Percentiles rank a stretch among this genome's conserved stretches.
phyloP scores from a whole-genome alignment of 192 early-diverging fungal genomes.

The Globomyces pollinis-pini region DNA sequence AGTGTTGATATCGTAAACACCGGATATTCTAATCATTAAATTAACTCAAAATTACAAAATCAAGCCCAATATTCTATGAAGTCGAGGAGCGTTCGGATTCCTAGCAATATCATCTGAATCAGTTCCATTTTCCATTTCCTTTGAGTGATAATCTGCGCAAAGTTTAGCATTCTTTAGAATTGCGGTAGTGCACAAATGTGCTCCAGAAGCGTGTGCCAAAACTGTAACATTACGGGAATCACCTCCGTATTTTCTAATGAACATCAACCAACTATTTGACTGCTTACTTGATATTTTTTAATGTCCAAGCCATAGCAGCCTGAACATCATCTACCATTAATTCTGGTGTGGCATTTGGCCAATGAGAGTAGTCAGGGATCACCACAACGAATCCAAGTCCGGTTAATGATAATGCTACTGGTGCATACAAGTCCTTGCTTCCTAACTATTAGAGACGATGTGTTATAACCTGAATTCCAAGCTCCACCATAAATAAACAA shows the following conservation, averaged over 20 bases:
- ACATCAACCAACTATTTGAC: too few relatives aligned
- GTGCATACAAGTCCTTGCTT: constrained; percentile 3
- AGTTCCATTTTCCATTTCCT: background rate
- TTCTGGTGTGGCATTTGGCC: background rate
- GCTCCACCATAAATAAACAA: constrained; percentile 4
- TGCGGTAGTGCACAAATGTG: constrained; percentile 25
- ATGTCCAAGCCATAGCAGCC: constrained; percentile 5
- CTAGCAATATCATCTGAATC: too few relatives aligned
- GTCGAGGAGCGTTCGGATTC: background rate
- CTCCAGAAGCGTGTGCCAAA: constrained; percentile 38
- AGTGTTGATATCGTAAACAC: constrained; percentile 25
- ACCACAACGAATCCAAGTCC: constrained; percentile 7
- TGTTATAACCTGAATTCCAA: constrained; percentile 8
- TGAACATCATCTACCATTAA: constrained; percentile 7
- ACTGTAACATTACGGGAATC: constrained; percentile 23
- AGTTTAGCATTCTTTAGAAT: constrained; percentile 16
- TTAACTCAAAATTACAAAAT: background rate
- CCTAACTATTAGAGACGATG: too few relatives aligned
- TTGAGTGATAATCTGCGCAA: background rate
- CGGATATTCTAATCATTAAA: constrained; percentile 5
- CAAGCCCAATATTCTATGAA: background rate
- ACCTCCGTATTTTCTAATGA: constrained; percentile 19
- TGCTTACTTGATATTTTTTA: constrained; percentile 3
- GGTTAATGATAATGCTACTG: background rate
- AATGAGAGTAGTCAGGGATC: constrained; percentile 7